A percentile compares a stretch with the other conserved stretches of the same genome.
These are phyloP conservation scores for Nepenthes alata DNA, from an alignment of 179 eudicot species.

Conservation along the genomic window DNA sequence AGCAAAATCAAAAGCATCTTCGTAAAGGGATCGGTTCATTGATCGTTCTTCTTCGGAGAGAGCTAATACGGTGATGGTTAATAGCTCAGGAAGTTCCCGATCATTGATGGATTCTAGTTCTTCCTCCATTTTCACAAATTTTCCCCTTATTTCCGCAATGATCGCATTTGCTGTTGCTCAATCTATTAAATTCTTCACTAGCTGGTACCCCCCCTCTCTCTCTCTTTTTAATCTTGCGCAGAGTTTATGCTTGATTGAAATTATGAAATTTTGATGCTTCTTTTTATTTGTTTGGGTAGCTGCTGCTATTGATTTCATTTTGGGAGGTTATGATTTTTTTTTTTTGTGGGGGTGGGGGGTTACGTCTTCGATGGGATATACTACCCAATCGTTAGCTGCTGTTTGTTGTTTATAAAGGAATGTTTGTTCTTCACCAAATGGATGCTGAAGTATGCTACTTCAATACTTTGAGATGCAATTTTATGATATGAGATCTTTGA, in stretches of 20 bases:
- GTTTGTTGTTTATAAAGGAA: too few relatives aligned
- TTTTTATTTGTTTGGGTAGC: background rate
- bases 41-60: too few relatives aligned
- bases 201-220: conserved; percentile 34
- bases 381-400: too few relatives aligned
- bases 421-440: too few relatives aligned
- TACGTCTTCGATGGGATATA: too few relatives aligned
- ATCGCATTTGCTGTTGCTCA: conserved; percentile 71
- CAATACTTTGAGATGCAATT: too few relatives aligned
- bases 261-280: background rate
- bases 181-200: conserved; percentile 50
- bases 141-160: conserved; percentile 61
- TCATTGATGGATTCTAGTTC: conserved; percentile 6
- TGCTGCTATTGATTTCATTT: background rate
- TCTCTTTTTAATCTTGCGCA: background rate
- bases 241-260: background rate
- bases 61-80: background rate
- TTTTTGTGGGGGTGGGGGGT: too few relatives aligned
- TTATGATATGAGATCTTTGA: too few relatives aligned
- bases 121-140: conserved; percentile 37
- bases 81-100: conserved; percentile 1
- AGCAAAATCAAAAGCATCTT: too few relatives aligned
- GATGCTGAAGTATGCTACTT: too few relatives aligned
- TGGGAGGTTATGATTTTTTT: too few relatives aligned
- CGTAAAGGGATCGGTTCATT: too few relatives aligned